phyloP scores from a whole-genome alignment of 106 monocot genomes.

The Dendrobium officinale region DNA sequence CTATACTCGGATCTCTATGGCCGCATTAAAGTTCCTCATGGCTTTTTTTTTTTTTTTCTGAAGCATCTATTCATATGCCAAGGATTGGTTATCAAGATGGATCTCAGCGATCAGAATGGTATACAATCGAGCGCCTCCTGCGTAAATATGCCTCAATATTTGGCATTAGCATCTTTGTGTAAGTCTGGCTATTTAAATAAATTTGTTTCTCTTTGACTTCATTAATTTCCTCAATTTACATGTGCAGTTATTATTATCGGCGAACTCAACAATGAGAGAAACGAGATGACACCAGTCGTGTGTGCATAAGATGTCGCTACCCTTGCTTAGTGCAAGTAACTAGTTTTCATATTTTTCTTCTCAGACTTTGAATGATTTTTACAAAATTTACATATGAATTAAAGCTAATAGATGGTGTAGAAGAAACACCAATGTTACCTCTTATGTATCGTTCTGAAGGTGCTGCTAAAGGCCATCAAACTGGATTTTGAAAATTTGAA shows the following conservation, averaged over 20 bases:
- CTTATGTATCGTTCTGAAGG: no score
- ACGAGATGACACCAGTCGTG: no score
- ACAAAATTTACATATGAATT: no score
- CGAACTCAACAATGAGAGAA: background rate
- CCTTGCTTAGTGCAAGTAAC: no score
- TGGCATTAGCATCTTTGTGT: constrained; percentile 79
- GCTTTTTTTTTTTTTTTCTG: background rate
- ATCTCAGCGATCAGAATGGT: constrained; percentile 81
- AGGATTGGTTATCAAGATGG: constrained; percentile 85
- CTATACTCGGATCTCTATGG: background rate
- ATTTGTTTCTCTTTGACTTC: background rate
- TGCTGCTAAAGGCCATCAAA: no score
- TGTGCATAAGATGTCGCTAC: no score
- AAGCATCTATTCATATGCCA: constrained; percentile 92
- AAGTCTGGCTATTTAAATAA: constrained; percentile 9
- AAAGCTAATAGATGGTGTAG: no score
- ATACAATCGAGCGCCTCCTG: constrained; percentile 81
- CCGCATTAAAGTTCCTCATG: no score
- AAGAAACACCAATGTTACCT: no score
- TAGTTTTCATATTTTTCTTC: no score
- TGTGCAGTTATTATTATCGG: constrained; percentile 5
- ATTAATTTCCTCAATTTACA: background rate
- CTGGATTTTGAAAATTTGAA: no score
- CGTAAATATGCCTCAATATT: constrained; percentile 72
- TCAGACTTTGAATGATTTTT: no score